Percentiles rank a stretch among this genome's conserved stretches.
Evolutionary conservation across 176 grass and related monocot species (phyloP).

Genomic region (Musa troglodytarum): DNA sequence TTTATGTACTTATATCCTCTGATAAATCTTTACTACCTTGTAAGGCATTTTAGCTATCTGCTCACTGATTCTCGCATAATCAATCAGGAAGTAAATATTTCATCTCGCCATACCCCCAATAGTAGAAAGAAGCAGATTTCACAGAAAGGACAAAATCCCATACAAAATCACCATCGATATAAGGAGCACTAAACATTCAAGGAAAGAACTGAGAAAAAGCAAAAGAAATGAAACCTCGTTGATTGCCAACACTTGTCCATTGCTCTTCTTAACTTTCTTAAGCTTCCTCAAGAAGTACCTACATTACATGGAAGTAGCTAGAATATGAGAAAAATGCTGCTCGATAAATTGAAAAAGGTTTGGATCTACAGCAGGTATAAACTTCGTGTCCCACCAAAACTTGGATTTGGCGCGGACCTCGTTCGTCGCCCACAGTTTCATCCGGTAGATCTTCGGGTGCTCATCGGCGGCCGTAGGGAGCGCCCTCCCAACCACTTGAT

Average conservation of each 20-base stretch:
- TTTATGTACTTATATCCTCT: too few relatives aligned
- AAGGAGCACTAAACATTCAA: not conserved
- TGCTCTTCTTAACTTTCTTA: slow-evolving; percentile 97
- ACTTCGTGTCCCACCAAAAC: slow-evolving; percentile 50
- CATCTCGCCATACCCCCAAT: too few relatives aligned
- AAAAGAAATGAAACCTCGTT: slow-evolving; percentile 47
- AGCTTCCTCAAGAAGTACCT: slow-evolving; percentile 98
- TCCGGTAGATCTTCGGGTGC: slow-evolving; percentile 88
- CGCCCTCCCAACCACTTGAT: slow-evolving; percentile 94
- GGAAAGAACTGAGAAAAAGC: not conserved
- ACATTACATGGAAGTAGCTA: not conserved
- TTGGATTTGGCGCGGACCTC: slow-evolving; percentile 93
- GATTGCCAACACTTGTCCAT: slow-evolving; percentile 75
- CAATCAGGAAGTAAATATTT: too few relatives aligned
- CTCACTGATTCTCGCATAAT: too few relatives aligned
- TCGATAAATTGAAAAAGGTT: not conserved
- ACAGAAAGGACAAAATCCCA: not conserved
- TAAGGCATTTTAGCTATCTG: too few relatives aligned
- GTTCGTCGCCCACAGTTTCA: slow-evolving; percentile 97
- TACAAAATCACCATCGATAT: not conserved
- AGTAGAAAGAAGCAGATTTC: too few relatives aligned
- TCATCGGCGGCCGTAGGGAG: slow-evolving; percentile 72
- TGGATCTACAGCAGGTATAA: too few relatives aligned
- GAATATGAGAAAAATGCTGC: not conserved
- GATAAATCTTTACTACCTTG: too few relatives aligned